phyloP scores from a whole-genome alignment of 2,329 filamentous ascomycete species.

The Colletotrichum spinosum region DNA sequence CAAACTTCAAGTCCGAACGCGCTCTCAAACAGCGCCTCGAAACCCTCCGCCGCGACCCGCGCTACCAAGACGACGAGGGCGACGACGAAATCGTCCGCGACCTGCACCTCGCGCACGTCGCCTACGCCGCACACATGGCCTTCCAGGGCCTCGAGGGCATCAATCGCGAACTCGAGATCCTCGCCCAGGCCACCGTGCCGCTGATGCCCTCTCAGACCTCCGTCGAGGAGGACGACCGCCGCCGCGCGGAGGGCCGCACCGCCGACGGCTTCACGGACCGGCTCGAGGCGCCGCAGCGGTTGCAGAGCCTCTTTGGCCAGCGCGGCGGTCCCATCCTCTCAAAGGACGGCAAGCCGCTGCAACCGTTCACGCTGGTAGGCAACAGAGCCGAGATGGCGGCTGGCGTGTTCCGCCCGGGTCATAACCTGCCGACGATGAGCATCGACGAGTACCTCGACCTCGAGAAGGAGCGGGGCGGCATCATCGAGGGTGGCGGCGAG shows the following conservation, averaged over 20 bases:
- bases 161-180: conserved; percentile 84
- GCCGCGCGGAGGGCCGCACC: conserved; percentile 46
- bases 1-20: conserved; percentile 86
- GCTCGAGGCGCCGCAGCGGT: conserved; percentile 73
- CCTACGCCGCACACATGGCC: conserved; percentile 79
- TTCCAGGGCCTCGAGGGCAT: conserved; percentile 91
- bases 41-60: conserved; percentile 56
- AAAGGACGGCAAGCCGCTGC: conserved; percentile 83
- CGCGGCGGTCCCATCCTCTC: conserved; percentile 78
- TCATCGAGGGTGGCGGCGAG: conserved; percentile 91
- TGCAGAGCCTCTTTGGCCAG: conserved; percentile 58
- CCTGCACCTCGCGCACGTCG: conserved; percentile 80
- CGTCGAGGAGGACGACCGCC: conserved; percentile 60
- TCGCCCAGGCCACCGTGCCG: conserved; percentile 77
- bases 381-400: conserved; percentile 79
- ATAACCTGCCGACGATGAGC: conserved; percentile 95
- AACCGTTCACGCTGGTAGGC: conserved; percentile 89
- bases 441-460: conserved; percentile 98
- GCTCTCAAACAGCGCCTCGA: conserved; percentile 86
- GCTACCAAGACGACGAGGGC: conserved; percentile 71
- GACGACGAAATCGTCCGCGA: conserved; percentile 89
- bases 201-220: conserved; percentile 56
- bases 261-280: conserved; percentile 75
- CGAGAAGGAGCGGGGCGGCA: conserved; percentile 84
- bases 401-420: conserved; percentile 89